Conservation (phyloP, 2,329 filamentous ascomycete genomes). For the Fusarium neocosmosporiellum region DNA sequence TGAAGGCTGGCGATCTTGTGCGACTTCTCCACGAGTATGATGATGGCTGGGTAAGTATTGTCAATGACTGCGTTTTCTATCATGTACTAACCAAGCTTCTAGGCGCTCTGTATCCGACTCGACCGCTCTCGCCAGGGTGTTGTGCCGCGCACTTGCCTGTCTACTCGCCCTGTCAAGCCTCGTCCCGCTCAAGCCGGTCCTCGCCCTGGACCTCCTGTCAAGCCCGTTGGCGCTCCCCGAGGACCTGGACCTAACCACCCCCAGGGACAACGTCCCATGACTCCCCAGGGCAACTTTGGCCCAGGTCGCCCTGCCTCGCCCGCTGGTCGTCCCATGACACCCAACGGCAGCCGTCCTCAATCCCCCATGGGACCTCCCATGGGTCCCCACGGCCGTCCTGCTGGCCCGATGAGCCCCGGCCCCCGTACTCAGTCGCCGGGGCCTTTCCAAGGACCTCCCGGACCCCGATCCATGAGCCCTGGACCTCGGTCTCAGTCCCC, state of each 20-base stretch:
- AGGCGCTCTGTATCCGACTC: slow-evolving; percentile 91
- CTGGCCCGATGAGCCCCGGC: slow-evolving; percentile 54
- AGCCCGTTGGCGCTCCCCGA: slow-evolving; percentile 44
- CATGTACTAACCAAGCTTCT: slow-evolving; percentile 46
- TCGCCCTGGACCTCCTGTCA: slow-evolving; percentile 64
- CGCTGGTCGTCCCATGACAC: slow-evolving; percentile 42
- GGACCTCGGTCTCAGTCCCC: slow-evolving; percentile 44
- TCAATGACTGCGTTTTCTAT: not conserved
- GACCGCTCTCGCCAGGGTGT: slow-evolving; percentile 94
- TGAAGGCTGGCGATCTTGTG: slow-evolving; percentile 85
- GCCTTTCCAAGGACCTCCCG: slow-evolving; percentile 32
- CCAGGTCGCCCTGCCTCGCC: slow-evolving; percentile 53
- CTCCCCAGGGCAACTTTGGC: slow-evolving; percentile 48
- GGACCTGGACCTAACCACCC: slow-evolving; percentile 30
- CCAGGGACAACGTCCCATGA: slow-evolving; percentile 43
- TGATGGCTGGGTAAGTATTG: slow-evolving; percentile 88
- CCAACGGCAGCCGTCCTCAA: slow-evolving; percentile 46
- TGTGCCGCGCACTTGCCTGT: slow-evolving; percentile 91
- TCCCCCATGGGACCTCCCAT: slow-evolving; percentile 50
- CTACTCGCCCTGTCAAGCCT: slow-evolving; percentile 90
- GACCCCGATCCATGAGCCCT: slow-evolving; percentile 53
- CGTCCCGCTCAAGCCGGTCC: slow-evolving; percentile 67
- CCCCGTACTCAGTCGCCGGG: slow-evolving; percentile 31
- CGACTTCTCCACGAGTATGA: slow-evolving; percentile 95
- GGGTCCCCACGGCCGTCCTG: slow-evolving; percentile 42